These are phyloP conservation scores for Pontederia crassipes DNA, from an alignment of 176 grass and related monocot genomes.

Conservation along the genomic window DNA sequence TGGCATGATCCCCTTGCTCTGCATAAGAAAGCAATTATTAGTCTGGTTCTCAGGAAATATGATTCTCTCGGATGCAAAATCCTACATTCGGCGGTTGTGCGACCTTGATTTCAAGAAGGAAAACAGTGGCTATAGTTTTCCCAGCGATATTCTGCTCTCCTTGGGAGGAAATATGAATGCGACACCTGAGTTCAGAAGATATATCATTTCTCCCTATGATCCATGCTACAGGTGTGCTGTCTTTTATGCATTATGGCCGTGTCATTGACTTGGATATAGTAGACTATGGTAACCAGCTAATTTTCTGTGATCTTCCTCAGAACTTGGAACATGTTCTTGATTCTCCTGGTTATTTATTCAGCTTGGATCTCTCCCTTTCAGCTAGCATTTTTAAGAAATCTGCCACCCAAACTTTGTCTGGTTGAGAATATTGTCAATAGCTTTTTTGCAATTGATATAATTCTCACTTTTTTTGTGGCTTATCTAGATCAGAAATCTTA, in stretches of 20 bases:
- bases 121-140: not conserved
- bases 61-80: too few relatives aligned
- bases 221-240: not conserved
- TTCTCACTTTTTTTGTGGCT: slow-evolving; percentile 1
- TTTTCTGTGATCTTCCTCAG: not conserved
- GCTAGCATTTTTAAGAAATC: not conserved
- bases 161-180: not conserved
- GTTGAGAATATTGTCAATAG: not conserved
- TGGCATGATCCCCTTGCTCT: too few relatives aligned
- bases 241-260: not conserved
- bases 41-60: too few relatives aligned
- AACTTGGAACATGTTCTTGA: not conserved
- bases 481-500: not conserved
- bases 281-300: not conserved
- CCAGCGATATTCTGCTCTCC: not conserved
- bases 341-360: not conserved
- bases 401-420: not conserved
- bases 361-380: not conserved
- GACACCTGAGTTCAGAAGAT: not conserved
- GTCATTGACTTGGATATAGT: not conserved
- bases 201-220: not conserved
- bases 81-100: too few relatives aligned
- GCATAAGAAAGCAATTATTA: too few relatives aligned
- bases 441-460: not conserved
- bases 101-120: not conserved